phyloP scores from a whole-genome alignment of 176 grass and related monocot species.

The Themeda triandra region DNA sequence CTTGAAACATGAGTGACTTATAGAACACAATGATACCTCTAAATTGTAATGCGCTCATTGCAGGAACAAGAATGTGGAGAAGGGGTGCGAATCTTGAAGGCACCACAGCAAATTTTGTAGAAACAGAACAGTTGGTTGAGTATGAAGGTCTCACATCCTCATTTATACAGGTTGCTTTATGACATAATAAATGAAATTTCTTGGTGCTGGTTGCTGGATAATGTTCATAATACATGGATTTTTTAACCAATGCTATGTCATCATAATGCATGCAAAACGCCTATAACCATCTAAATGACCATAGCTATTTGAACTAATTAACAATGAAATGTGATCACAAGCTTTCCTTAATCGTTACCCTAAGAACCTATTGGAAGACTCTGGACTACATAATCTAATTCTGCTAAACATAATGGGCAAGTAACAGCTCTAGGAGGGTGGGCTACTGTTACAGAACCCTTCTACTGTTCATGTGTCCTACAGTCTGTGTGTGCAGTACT shows the following conservation, averaged over 20 bases:
- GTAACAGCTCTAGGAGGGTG: background rate
- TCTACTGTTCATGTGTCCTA: background rate
- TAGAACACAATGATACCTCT: background rate
- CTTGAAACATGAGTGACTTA: constrained; percentile 6
- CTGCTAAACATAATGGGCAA: background rate
- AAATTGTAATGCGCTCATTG: constrained; percentile 23
- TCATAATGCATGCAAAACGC: background rate
- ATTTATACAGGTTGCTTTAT: constrained; percentile 89
- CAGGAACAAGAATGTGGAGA: constrained; percentile 99
- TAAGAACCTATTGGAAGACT: background rate
- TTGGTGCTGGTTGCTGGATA: background rate
- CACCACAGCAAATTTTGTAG: constrained; percentile 88
- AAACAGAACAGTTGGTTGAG: constrained; percentile 88
- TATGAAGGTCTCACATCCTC: constrained; percentile 69
- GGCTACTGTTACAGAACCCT: background rate
- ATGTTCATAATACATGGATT: background rate
- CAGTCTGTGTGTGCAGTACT: background rate
- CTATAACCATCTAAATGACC: background rate
- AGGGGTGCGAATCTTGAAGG: constrained; percentile 97
- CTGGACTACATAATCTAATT: background rate
- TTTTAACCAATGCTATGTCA: background rate
- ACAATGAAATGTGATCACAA: background rate
- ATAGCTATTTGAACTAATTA: background rate
- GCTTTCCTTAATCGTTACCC: background rate
- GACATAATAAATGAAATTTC: too few species aligned